These are phyloP conservation scores for Fusarium circinatum DNA, from an alignment of 2,329 filamentous ascomycete species.

Conservation along the genomic window DNA sequence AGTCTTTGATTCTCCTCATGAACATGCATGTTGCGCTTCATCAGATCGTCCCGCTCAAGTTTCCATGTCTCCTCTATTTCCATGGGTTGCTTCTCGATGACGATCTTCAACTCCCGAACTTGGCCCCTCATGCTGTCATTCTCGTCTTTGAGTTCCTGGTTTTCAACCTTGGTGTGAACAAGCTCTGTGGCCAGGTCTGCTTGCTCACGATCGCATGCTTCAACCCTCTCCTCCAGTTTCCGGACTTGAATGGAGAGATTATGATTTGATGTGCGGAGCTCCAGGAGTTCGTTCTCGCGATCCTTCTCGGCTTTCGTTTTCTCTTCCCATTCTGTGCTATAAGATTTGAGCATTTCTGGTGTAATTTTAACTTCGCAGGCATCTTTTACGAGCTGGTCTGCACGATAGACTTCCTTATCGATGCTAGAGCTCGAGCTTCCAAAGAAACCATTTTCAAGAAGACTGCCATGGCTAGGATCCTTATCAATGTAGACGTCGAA, in stretches of 20 bases:
- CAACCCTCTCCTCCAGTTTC: constrained; percentile 84
- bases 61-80: constrained; percentile 87
- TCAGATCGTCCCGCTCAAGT: constrained; percentile 88
- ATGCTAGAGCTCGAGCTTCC: constrained; percentile 88
- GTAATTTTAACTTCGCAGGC: constrained; percentile 89
- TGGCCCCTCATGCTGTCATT: constrained; percentile 90
- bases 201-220: constrained; percentile 90
- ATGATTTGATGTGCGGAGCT: constrained; percentile 73
- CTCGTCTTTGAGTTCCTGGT: constrained; percentile 86
- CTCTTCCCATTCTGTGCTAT: constrained; percentile 91
- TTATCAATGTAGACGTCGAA: constrained; percentile 99
- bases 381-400: constrained; percentile 91
- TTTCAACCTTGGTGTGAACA: constrained; percentile 91
- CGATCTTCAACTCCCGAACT: constrained; percentile 82
- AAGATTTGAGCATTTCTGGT: constrained; percentile 81
- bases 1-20: constrained; percentile 91
- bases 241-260: constrained; percentile 81
- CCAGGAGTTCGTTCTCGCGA: constrained; percentile 82
- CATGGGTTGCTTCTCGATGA: constrained; percentile 89
- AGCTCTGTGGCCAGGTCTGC: constrained; percentile 90
- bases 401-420: constrained; percentile 95
- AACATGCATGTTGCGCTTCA: constrained; percentile 91
- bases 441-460: constrained; percentile 97
- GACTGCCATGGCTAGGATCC: constrained; percentile 88
- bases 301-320: constrained; percentile 85